These are phyloP conservation scores for Canavalia ensiformis DNA, from an alignment of 306 rosid genomes.

Conservation along the genomic window DNA sequence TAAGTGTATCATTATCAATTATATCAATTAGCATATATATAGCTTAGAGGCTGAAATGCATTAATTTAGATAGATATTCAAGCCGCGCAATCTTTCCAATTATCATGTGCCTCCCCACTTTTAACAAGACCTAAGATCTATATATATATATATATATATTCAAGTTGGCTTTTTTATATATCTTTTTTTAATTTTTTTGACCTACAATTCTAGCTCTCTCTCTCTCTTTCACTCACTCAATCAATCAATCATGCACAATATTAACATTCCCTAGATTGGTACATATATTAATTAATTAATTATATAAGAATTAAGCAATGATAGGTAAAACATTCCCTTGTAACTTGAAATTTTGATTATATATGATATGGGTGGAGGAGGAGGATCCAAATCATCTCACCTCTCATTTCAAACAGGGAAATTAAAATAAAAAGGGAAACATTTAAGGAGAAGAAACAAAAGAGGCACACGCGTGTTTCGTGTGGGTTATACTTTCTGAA, in stretches of 20 bases:
- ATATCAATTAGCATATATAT: constrained; percentile 1
- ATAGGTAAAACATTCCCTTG: constrained; percentile 27
- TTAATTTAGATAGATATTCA: constrained; percentile 40
- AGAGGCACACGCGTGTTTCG: constrained; percentile 31
- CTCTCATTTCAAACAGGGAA: neutral
- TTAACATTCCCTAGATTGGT: constrained; percentile 35
- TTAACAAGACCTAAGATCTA: constrained; percentile 40
- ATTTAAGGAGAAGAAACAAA: neutral
- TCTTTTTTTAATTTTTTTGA: no score
- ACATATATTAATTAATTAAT: neutral
- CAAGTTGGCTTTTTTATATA: no score
- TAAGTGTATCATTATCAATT: constrained; percentile 2
- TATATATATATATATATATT: neutral
- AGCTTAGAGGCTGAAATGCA: constrained; percentile 5
- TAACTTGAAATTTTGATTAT: neutral
- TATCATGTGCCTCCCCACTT: constrained; percentile 52
- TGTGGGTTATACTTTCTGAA: constrained; percentile 17
- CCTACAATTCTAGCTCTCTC: neutral
- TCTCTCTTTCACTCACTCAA: neutral
- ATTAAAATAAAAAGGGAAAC: neutral
- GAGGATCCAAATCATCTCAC: constrained; percentile 23
- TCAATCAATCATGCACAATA: neutral
- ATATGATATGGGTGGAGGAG: constrained; percentile 10
- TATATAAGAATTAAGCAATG: neutral
- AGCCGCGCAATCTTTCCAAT: constrained; percentile 48